A percentile compares a stretch with the other conserved stretches of the same genome.
These are phyloP conservation scores for Pythium aquatile DNA, from an alignment of 352 stramenopile species.

Conservation along the genomic window DNA sequence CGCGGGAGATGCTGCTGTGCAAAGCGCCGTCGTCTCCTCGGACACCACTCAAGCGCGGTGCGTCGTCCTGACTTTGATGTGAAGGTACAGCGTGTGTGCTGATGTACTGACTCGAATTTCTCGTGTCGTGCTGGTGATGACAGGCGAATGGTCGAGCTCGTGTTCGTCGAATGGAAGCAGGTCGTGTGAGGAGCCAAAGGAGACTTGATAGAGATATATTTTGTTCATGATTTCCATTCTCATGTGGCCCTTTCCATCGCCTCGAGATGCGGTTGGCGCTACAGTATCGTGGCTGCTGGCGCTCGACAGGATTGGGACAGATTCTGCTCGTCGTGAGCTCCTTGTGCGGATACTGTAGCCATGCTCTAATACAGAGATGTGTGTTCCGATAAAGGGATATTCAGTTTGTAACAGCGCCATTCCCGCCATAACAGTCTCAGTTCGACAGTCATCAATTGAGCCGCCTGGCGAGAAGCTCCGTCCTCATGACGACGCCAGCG, in stretches of 20 bases:
- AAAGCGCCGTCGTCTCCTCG: conserved; percentile 31
- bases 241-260: too few species aligned
- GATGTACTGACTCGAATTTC: not conserved
- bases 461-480: not conserved
- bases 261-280: too few species aligned
- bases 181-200: conserved; percentile 27
- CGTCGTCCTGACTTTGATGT: not conserved
- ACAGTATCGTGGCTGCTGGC: too few species aligned
- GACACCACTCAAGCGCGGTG: conserved; percentile 35
- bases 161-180: conserved; percentile 59
- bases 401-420: not conserved
- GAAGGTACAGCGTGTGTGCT: not conserved
- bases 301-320: too few species aligned
- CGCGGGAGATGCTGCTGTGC: conserved; percentile 18
- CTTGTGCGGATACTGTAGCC: not conserved
- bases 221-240: too few species aligned
- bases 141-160: conserved; percentile 39
- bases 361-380: conserved; percentile 15
- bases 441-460: conserved; percentile 2
- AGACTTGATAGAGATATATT: too few species aligned
- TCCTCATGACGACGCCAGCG: conserved; percentile 8
- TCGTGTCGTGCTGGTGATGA: not conserved
- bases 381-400: not conserved
- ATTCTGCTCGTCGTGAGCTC: too few species aligned
- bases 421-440: conserved; percentile 1